These are phyloP conservation scores for Globisporangium polare DNA, from an alignment of 352 stramenopile genomes.

Conservation along the genomic window DNA sequence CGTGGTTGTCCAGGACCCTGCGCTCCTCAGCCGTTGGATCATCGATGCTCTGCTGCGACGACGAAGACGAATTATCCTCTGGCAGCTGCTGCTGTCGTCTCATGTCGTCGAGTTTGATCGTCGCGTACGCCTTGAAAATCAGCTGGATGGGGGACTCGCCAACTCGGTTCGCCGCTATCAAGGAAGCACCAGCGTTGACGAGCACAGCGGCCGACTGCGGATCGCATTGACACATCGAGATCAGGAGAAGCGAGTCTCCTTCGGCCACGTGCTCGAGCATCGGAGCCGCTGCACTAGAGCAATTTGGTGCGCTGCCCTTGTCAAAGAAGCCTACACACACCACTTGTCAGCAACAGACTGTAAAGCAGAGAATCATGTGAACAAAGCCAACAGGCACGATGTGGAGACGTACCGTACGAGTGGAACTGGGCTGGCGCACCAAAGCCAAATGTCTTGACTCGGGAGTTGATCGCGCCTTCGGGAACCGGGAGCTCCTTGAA, in stretches of 20 bases:
- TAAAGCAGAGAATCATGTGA: background rate
- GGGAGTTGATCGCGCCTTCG: constrained; percentile 24
- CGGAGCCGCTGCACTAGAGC: background rate
- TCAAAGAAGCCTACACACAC: constrained; percentile 51
- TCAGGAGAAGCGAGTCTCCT: constrained; percentile 50
- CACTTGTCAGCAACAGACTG: background rate
- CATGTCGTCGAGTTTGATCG: constrained; percentile 23
- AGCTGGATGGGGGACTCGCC: constrained; percentile 33
- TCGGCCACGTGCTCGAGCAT: constrained; percentile 35
- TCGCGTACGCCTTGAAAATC: constrained; percentile 28
- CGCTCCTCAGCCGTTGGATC: background rate
- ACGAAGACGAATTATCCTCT: background rate
- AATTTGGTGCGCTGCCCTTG: background rate
- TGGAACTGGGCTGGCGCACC: constrained; percentile 48
- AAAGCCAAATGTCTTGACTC: constrained; percentile 38
- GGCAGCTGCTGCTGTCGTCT: background rate
- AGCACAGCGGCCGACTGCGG: constrained; percentile 28
- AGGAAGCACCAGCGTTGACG: constrained; percentile 26
- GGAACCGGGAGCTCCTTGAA: constrained; percentile 36
- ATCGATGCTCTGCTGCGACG: background rate
- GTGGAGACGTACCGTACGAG: constrained; percentile 33
- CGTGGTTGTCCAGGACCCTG: constrained; percentile 9
- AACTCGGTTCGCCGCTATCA: constrained; percentile 24
- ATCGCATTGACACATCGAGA: constrained; percentile 46
- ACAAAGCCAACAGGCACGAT: too few species aligned